Conservation (phyloP, 2,329 filamentous ascomycete genomes). For the Pyrenophora graminea region DNA sequence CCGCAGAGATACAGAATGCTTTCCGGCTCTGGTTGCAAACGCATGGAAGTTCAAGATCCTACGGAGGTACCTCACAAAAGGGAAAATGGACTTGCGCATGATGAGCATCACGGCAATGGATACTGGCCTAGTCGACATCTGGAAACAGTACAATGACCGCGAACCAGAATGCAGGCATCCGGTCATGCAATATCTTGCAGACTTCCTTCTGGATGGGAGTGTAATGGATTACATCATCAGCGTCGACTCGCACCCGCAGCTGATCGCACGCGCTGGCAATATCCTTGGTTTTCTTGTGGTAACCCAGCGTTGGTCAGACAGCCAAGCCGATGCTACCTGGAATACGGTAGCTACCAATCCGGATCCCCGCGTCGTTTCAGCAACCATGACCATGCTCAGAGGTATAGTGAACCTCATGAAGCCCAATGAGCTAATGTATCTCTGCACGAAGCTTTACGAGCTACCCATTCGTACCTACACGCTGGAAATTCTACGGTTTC, state of each 20-base stretch:
- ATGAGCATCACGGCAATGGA: constrained; percentile 77
- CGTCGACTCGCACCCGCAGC: constrained; percentile 87
- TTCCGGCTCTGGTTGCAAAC: constrained; percentile 58
- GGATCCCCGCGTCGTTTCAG: constrained; percentile 82
- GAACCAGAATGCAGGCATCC: constrained; percentile 47
- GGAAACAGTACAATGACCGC: constrained; percentile 53
- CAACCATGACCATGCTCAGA: constrained; percentile 70
- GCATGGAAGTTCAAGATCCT: constrained; percentile 73
- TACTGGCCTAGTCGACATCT: constrained; percentile 68
- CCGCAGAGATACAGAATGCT: constrained; percentile 38
- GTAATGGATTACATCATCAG: constrained; percentile 87
- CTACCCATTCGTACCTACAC: constrained; percentile 39
- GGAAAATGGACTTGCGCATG: constrained; percentile 88
- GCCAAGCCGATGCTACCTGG: constrained; percentile 83
- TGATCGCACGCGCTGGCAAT: constrained; percentile 79
- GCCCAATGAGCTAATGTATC: constrained; percentile 59
- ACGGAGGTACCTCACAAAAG: constrained; percentile 75
- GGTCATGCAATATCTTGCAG: constrained; percentile 69
- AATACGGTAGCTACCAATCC: constrained; percentile 78
- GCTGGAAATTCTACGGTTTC: constrained; percentile 37
- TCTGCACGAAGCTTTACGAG: constrained; percentile 68
- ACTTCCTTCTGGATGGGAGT: constrained; percentile 69
- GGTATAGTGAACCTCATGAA: constrained; percentile 53
- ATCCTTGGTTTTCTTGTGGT: constrained; percentile 86
- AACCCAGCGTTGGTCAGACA: constrained; percentile 70